Evolutionary conservation across 208 protist species (phyloP).

Genomic region (Leishmania martiniquensis): DNA sequence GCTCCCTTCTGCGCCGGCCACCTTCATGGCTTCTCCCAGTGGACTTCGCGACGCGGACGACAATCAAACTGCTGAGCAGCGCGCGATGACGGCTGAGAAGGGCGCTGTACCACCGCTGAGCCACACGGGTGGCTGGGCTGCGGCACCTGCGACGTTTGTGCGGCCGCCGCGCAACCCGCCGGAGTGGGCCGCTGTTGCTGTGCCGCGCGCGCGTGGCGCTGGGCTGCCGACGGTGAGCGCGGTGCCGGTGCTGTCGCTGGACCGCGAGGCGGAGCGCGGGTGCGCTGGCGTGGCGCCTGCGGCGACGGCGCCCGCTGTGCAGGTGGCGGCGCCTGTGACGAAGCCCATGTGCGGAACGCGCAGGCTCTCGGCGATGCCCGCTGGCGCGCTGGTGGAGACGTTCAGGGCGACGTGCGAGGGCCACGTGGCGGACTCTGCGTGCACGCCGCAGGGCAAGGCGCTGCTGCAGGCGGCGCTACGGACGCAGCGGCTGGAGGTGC

Average conservation of each 20-base stretch:
- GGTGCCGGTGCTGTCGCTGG: conserved; percentile 34
- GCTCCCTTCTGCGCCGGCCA: background rate
- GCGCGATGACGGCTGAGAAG: conserved; percentile 17
- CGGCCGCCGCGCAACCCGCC: conserved; percentile 59
- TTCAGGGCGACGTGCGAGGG: conserved; percentile 33
- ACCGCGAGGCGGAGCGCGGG: conserved; percentile 6
- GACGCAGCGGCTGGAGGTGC: conserved; percentile 45
- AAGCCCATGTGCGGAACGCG: background rate
- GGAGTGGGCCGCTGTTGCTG: background rate
- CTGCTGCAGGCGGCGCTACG: conserved; percentile 54
- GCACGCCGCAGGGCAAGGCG: conserved; percentile 59
- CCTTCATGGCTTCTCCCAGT: conserved; percentile 5
- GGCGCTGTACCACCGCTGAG: conserved; percentile 13
- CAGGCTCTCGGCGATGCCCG: conserved; percentile 8
- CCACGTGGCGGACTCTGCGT: conserved; percentile 60
- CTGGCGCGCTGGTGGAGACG: conserved; percentile 22
- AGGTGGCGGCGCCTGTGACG: background rate
- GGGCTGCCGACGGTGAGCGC: conserved; percentile 26
- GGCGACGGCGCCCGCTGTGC: conserved; percentile 5
- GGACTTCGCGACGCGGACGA: conserved; percentile 21
- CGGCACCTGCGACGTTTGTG: conserved; percentile 45
- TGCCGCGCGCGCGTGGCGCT: conserved; percentile 11
- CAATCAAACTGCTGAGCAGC: conserved; percentile 4
- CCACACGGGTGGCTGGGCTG: conserved; percentile 5
- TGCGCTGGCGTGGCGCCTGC: background rate